Base-by-base conservation (phyloP, 2,329 filamentous ascomycete genomes). In the Talaromyces sp. region DNA sequence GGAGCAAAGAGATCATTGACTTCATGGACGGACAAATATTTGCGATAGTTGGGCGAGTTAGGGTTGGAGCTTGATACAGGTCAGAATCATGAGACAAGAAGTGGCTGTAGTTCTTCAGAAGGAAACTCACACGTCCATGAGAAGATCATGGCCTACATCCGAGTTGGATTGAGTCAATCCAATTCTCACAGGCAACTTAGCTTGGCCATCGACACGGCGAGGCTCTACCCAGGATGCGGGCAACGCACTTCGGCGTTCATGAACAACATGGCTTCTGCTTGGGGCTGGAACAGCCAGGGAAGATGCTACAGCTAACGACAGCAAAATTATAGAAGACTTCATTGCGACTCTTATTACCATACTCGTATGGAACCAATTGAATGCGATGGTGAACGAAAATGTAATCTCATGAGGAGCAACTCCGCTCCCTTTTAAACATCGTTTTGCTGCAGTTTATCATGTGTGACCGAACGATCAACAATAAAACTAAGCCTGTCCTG, bases 1-100 rank as follows among this genome's bases (percentile, higher is more conserved):
- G 78, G 77, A 0, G 76, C 74, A 63, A 79, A 79, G 16, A 78
- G 63, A 19, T 77, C 72, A 60, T 73, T 69, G 31, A 79, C 69
- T 60, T 79, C 72, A 9, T 75, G 67, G 10, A 68, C 59, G 19
- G 71, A 71, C 66, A 75, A 70, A 49, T 77, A 72, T 24, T 75
- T 72, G 24, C 76, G 75, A 66, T 79, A 79, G 39, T 71, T 73
- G 22, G 70, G 64, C 2, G 79, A 81, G 3, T 67, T 66, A 5
- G 76, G 79, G 65, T 79, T 68, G 0, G 79, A 76, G 35, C 75
- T 77, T 39, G 63, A 52, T 14, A 22, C 19, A 31, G 33, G 37
- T 52, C 24, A 33, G 60, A n/a, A 54, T 39, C 10, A 13, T 22
- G 9, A 35, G 50, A 7, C 35, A 7, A n/a, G 9, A 35, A 19